Conservation (phyloP, 2,329 filamentous ascomycete species). For the Xylaria sp. region DNA sequence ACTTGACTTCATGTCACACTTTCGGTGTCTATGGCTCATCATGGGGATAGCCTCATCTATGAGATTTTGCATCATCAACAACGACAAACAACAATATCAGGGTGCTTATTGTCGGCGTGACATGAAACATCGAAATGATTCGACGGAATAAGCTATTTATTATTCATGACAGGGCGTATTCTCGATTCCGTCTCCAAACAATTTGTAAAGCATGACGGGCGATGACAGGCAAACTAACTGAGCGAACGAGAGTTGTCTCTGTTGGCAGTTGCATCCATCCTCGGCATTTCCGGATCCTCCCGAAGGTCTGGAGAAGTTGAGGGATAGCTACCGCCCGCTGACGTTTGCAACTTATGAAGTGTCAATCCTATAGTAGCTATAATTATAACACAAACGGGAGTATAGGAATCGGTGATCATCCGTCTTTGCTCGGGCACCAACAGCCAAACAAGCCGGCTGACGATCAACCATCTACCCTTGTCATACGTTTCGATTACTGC, state of each 20-base stretch:
- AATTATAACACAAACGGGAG: constrained; percentile 46
- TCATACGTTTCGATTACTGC: constrained; percentile 40
- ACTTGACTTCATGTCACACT: constrained; percentile 47
- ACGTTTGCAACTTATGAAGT: constrained; percentile 36
- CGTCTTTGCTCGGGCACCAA: constrained; percentile 55
- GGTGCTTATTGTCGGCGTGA: constrained; percentile 21
- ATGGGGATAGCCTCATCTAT: constrained; percentile 39
- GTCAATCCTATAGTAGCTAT: constrained; percentile 42
- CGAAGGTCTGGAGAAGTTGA: constrained; percentile 31
- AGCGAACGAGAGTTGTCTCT: constrained; percentile 8
- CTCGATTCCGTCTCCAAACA: constrained; percentile 10
- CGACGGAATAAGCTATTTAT: constrained; percentile 1
- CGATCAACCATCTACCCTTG: constrained; percentile 45
- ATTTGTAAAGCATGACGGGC: background rate
- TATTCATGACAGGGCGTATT: background rate
- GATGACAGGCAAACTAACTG: constrained; percentile 14
- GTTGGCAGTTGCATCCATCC: constrained; percentile 27
- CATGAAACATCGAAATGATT: constrained; percentile 19
- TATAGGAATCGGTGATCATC: constrained; percentile 39
- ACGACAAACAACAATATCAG: background rate
- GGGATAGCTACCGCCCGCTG: constrained; percentile 3
- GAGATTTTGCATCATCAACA: constrained; percentile 28
- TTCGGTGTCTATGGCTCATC: constrained; percentile 28
- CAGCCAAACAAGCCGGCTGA: constrained; percentile 51
- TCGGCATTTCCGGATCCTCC: constrained; percentile 32